Percentiles rank a stretch among this genome's conserved stretches.
These are phyloP conservation scores for Naganishia albida DNA, from an alignment of 1,284 basidiomycete genomes.

Conservation along the genomic window DNA sequence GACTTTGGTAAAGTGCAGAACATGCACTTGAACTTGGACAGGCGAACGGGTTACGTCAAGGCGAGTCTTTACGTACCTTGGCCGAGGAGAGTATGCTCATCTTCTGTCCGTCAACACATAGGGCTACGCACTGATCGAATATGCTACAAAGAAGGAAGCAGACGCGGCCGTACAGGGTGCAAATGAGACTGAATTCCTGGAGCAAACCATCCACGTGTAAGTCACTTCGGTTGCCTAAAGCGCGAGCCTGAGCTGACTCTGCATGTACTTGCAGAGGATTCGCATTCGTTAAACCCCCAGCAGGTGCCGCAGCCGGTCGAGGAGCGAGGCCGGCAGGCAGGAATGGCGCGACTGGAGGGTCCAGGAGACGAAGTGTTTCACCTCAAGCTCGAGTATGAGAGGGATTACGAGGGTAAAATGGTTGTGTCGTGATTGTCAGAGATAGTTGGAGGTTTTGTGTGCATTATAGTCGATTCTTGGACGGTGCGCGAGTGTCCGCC, in stretches of 20 bases:
- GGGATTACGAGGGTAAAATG: constrained; percentile 12
- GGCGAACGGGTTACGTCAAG: constrained; percentile 98
- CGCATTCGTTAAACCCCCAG: constrained; percentile 88
- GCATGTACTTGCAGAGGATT: constrained; percentile 66
- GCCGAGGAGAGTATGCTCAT: not conserved
- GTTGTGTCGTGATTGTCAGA: not conserved
- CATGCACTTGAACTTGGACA: constrained; percentile 92
- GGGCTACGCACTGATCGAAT: constrained; percentile 96
- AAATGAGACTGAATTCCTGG: constrained; percentile 77
- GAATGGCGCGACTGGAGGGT: constrained; percentile 55
- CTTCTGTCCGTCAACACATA: constrained; percentile 45
- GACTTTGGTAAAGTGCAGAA: constrained; percentile 98
- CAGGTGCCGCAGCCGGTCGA: constrained; percentile 52
- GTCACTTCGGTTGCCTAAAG: constrained; percentile 32
- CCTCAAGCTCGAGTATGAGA: constrained; percentile 32
- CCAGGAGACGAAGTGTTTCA: constrained; percentile 61
- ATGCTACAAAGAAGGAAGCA: constrained; percentile 88
- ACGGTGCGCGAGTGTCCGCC: too few species aligned
- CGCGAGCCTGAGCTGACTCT: not conserved
- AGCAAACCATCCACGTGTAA: constrained; percentile 75
- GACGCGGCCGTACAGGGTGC: constrained; percentile 83
- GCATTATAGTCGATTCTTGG: too few species aligned
- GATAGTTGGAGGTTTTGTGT: too few species aligned
- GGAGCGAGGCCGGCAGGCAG: constrained; percentile 71
- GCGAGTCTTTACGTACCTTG: constrained; percentile 54